Evolutionary conservation across 768 basidiomycete species (phyloP).

Genomic region (Tylopilus felleus): DNA sequence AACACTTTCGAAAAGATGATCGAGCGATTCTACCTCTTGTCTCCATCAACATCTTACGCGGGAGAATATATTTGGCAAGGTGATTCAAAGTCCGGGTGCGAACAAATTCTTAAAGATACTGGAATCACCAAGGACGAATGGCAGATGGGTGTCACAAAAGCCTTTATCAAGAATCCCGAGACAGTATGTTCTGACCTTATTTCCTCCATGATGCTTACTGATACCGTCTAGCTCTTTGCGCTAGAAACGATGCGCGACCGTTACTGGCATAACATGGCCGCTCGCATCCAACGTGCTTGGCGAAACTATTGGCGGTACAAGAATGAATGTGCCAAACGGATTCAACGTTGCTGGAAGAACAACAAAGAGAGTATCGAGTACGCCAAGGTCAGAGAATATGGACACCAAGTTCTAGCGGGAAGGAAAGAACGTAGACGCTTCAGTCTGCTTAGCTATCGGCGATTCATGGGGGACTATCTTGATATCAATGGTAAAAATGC

Average conservation of each 20-base stretch:
- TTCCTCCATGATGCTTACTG: neutral
- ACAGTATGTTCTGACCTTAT: conserved; percentile 53
- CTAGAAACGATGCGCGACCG: conserved; percentile 98
- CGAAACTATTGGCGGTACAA: conserved; percentile 95
- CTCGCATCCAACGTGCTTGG: conserved; percentile 93
- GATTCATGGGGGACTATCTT: conserved; percentile 96
- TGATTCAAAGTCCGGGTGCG: conserved; percentile 86
- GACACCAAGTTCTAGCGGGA: conserved; percentile 86
- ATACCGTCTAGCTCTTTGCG: conserved; percentile 76
- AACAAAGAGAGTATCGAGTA: conserved; percentile 93
- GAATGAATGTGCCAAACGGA: conserved; percentile 90
- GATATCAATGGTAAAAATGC: conserved; percentile 80
- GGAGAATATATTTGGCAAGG: conserved; percentile 98
- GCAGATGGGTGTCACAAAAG: conserved; percentile 99
- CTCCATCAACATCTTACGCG: conserved; percentile 93
- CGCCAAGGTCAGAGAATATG: conserved; percentile 88
- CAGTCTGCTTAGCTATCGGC: conserved; percentile 89
- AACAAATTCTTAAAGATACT: conserved; percentile 89
- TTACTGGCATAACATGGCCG: conserved; percentile 99
- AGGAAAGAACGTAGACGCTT: conserved; percentile 93
- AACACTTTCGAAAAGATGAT: conserved; percentile 99
- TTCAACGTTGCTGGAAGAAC: conserved; percentile 98
- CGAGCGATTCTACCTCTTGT: conserved; percentile 94
- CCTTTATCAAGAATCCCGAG: conserved; percentile 99
- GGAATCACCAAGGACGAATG: conserved; percentile 96